Base-by-base conservation (phyloP, 768 basidiomycete species). In the Strobilomyces echinocephalus region DNA sequence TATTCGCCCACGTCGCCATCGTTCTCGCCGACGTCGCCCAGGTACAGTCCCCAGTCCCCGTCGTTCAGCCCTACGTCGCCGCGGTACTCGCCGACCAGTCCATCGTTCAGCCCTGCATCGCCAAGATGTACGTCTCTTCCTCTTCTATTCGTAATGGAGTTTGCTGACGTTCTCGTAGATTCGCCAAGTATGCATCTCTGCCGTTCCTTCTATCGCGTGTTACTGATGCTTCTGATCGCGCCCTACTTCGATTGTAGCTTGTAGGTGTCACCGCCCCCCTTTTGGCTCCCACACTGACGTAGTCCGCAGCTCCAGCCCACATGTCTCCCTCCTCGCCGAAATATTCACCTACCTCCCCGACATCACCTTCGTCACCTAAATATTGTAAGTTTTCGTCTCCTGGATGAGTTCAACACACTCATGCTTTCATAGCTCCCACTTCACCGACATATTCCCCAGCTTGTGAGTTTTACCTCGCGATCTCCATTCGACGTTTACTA, bases 341-440 rank as follows among this genome's bases (percentile, higher is more conserved):
- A 63, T 97, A 94, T 70, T 94, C 91, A 11, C 95, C 95, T 3
- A 92, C 95, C 0, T 95, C 92, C 4, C 95, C 95, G 69, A 82
- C 86, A 8, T 93, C 91, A 3, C 94, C 94, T 0, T 81, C 94
- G 3, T 95, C 92, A 34, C 95, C 95, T 51, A 90, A 88, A 80
- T 92, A 91, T 69, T 92, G 91, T 91, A 72, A 59, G 89, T 76
- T 5, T 11, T 7, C 21, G 0, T 21, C 46, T 20, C 21, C 12
- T 36, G 10, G 1, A 1, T 3, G 21, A 4, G 24, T 28, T 52
- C n/a, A 28, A 49, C 8, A 4, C 59, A 65, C 46, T 55, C 56
- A 53, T 18, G 43, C 53, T 46, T 55, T 26, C 53, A 7, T 60
- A 92, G 90, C 90, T 53, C 90, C 90, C 15, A 89, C 90, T 8